Conservation (phyloP, 331 rosid genomes). For the Ulmus americana region DNA sequence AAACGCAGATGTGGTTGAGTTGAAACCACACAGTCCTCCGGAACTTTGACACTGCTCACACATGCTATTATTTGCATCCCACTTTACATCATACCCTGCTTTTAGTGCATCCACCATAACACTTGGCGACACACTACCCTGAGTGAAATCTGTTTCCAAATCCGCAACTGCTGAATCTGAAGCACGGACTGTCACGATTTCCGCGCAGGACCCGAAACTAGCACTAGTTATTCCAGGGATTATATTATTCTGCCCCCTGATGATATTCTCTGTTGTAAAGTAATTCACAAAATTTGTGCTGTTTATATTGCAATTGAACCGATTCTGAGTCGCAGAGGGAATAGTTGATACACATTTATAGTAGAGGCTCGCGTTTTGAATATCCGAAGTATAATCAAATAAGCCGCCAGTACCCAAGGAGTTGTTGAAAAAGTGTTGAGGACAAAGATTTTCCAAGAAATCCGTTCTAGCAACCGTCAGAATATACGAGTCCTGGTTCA, state of each 20-base stretch:
- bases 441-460: conserved; percentile 18
- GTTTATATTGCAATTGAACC: conserved; percentile 20
- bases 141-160: background rate
- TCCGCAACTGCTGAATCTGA: background rate
- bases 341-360: conserved; percentile 14
- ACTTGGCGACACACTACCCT: background rate
- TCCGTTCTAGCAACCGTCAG: conserved; percentile 47
- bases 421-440: background rate
- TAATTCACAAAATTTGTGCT: background rate
- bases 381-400: conserved; percentile 3
- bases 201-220: background rate
- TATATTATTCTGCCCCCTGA: background rate
- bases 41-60: conserved; percentile 36
- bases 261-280: background rate
- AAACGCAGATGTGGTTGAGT: conserved; percentile 18
- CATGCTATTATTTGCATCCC: conserved; percentile 17
- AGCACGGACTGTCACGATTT: conserved; percentile 3
- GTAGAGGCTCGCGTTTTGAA: conserved; percentile 18
- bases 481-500: background rate
- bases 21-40: conserved; percentile 39
- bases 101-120: conserved; percentile 1
- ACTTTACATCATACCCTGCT: conserved; percentile 28
- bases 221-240: background rate
- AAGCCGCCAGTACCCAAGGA: background rate
- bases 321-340: background rate